A percentile compares a stretch with the other conserved stretches of the same genome.
Conservation (phyloP, 768 basidiomycete genomes). For the Amanita molliuscula region DNA sequence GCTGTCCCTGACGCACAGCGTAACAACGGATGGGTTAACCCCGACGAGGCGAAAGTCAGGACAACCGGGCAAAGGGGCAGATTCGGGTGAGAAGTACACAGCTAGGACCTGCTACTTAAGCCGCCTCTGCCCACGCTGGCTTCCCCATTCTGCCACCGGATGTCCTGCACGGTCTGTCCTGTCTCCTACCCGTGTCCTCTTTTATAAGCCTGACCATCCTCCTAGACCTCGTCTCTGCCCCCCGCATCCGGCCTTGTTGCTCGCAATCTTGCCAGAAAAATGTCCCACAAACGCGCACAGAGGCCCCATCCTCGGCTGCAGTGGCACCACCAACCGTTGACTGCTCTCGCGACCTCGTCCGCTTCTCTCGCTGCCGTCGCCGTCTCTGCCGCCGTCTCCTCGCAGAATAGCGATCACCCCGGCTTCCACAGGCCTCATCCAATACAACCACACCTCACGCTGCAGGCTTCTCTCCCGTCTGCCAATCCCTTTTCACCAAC, state of each 20-base stretch:
- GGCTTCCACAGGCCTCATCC: background rate
- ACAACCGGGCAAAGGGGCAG: background rate
- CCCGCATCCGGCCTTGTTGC: background rate
- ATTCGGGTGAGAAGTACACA: constrained; percentile 2
- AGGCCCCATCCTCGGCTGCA: background rate
- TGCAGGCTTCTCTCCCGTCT: constrained; percentile 16
- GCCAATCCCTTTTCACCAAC: constrained; percentile 20
- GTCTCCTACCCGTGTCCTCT: background rate
- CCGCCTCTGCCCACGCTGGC: background rate
- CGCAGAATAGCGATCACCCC: background rate
- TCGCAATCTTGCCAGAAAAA: background rate
- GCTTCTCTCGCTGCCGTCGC: background rate
- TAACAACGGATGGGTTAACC: background rate
- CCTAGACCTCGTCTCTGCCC: background rate
- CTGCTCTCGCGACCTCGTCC: background rate
- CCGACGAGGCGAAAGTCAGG: background rate
- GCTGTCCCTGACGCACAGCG: background rate
- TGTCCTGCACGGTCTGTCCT: background rate
- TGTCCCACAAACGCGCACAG: background rate
- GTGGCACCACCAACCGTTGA: background rate
- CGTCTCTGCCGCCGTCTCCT: background rate
- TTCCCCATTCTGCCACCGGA: background rate
- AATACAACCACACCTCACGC: constrained; percentile 8
- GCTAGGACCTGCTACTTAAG: background rate
- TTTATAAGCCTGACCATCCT: background rate